Conservation (phyloP, 768 basidiomycete genomes). For the Rhizopogon vulgaris region DNA sequence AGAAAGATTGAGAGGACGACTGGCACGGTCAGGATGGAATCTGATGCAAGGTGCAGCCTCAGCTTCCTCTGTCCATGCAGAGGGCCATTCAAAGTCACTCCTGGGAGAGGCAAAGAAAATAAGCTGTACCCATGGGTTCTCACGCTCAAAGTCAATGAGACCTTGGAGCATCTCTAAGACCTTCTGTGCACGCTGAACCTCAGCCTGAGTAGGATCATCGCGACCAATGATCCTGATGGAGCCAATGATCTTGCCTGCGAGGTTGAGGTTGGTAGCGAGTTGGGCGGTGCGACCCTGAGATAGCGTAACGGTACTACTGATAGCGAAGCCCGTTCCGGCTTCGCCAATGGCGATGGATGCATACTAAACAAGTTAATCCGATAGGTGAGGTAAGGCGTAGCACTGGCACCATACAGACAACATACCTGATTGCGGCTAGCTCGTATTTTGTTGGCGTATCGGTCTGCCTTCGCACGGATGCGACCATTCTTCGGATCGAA, state of each 20-base stretch:
- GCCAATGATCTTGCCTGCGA: slow-evolving; percentile 25
- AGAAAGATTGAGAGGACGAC: slow-evolving; percentile 32
- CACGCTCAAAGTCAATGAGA: slow-evolving; percentile 13
- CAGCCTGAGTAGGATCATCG: slow-evolving; percentile 54
- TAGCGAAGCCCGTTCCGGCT: slow-evolving; percentile 15
- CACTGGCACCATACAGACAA: neutral
- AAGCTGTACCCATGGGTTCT: slow-evolving; percentile 32
- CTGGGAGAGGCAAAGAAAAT: slow-evolving; percentile 25
- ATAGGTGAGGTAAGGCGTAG: neutral
- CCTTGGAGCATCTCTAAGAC: slow-evolving; percentile 33
- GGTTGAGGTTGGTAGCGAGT: slow-evolving; percentile 16
- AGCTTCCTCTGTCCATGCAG: slow-evolving; percentile 18
- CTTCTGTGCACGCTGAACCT: slow-evolving; percentile 31
- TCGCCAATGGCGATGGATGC: slow-evolving; percentile 17
- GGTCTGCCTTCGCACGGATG: slow-evolving; percentile 14
- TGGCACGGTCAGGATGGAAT: slow-evolving; percentile 10
- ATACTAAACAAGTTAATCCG: slow-evolving; percentile 6
- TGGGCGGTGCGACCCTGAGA: slow-evolving; percentile 13
- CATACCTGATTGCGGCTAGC: slow-evolving; percentile 34
- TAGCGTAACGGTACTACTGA: slow-evolving; percentile 14
- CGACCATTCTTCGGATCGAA: slow-evolving; percentile 8
- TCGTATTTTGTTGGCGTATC: slow-evolving; percentile 26
- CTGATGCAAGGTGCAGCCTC: slow-evolving; percentile 13
- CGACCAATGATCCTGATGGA: slow-evolving; percentile 46
- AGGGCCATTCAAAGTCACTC: slow-evolving; percentile 32